Evolutionary conservation across 2,329 filamentous ascomycete genomes (phyloP).

Genomic region (Aspergillus caelatus): DNA sequence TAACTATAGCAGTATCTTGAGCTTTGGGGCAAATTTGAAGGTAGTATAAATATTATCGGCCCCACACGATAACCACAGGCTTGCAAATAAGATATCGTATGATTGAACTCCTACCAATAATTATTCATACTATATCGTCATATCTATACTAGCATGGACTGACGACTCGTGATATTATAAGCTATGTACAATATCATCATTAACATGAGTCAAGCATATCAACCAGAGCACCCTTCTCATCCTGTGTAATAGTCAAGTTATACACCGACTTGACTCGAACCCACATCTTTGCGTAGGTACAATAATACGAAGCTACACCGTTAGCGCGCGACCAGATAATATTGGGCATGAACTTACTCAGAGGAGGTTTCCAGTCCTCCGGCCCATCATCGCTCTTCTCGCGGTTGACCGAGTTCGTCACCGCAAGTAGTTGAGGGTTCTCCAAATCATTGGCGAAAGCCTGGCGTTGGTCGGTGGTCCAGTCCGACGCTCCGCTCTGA

Average conservation of each 20-base stretch:
- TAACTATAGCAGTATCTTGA: not conserved
- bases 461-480: slow-evolving; percentile 70
- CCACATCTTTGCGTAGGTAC: slow-evolving; percentile 77
- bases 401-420: slow-evolving; percentile 76
- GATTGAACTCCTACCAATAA: too few species aligned
- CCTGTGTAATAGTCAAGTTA: slow-evolving; percentile 66
- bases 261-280: slow-evolving; percentile 77
- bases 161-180: not conserved
- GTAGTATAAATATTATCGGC: not conserved
- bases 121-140: not conserved
- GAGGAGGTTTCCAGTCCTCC: slow-evolving; percentile 74
- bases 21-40: not conserved
- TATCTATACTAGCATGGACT: not conserved
- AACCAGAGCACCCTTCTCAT: slow-evolving; percentile 70
- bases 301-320: slow-evolving; percentile 63
- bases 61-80: not conserved
- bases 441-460: slow-evolving; percentile 76
- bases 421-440: slow-evolving; percentile 75
- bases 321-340: slow-evolving; percentile 12
- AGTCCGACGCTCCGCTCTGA: slow-evolving; percentile 64
- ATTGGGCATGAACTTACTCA: slow-evolving; percentile 47
- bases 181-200: not conserved
- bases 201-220: slow-evolving; percentile 69
- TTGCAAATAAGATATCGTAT: too few species aligned
- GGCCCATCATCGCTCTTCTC: slow-evolving; percentile 73